A percentile compares a stretch with the other conserved stretches of the same genome.
phyloP scores from a whole-genome alignment of 202 grass and related monocot genomes.

The Thinopyrum obtusiflorum region DNA sequence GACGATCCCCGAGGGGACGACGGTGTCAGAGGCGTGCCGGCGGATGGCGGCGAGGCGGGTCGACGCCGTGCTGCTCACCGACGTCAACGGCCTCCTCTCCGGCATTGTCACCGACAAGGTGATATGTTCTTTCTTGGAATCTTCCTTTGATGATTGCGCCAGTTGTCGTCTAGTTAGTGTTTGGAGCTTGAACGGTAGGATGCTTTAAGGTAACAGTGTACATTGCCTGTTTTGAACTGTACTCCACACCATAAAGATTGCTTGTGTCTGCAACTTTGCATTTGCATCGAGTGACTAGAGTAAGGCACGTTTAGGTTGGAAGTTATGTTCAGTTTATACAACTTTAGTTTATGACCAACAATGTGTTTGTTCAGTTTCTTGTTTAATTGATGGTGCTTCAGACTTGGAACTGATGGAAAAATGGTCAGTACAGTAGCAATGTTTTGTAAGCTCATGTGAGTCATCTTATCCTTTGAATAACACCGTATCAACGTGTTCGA shows the following conservation, averaged over 20 bases:
- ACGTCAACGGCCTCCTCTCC: constrained; percentile 78
- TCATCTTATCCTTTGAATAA: background rate
- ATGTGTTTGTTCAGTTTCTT: background rate
- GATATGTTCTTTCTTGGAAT: background rate
- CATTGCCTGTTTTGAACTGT: constrained; percentile 24
- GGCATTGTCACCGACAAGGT: constrained; percentile 96
- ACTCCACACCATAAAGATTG: constrained; percentile 10
- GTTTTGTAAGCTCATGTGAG: background rate
- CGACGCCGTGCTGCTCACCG: constrained; percentile 83
- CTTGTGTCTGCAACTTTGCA: constrained; percentile 40
- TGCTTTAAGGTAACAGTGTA: background rate
- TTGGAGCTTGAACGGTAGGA: background rate
- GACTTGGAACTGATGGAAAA: background rate
- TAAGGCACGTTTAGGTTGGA: background rate
- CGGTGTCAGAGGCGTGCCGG: constrained; percentile 78
- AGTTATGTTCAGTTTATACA: background rate
- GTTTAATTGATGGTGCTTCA: background rate
- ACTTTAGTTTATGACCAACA: constrained; percentile 5
- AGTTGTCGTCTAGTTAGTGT: background rate
- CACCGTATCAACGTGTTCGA: background rate
- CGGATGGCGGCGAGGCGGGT: constrained; percentile 71
- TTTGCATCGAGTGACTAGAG: constrained; percentile 16
- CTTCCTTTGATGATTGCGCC: background rate
- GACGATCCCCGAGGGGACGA: constrained; percentile 76
- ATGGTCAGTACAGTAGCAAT: background rate